A percentile compares a stretch with the other conserved stretches of the same genome.
Conservation (phyloP, 257 asterid species). For the Echites panduratus region DNA sequence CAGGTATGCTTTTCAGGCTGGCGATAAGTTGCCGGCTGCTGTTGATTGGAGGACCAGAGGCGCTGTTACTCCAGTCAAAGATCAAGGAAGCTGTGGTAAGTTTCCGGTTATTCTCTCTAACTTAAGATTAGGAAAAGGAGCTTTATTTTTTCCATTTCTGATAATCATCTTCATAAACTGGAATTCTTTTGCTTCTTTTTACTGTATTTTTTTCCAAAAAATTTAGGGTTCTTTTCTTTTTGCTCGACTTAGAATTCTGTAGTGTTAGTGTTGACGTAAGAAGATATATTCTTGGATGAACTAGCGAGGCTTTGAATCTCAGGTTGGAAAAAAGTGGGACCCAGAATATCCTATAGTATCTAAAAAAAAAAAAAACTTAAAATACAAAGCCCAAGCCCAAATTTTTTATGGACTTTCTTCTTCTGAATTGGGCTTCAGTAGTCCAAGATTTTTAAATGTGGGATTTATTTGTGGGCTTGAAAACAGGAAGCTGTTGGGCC, state of each 20-base stretch:
- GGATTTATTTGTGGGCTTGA: background rate
- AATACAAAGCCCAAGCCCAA: too few relatives aligned
- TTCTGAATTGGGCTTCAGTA: background rate
- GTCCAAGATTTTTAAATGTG: background rate
- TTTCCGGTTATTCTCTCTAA: background rate
- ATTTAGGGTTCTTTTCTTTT: background rate
- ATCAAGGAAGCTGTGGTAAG: constrained; percentile 71
- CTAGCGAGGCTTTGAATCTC: background rate
- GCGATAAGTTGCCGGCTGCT: constrained; percentile 44
- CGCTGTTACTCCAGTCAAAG: constrained; percentile 56
- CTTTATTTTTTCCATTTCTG: background rate
- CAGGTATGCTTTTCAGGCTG: constrained; percentile 32
- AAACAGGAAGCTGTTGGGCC: constrained; percentile 80
- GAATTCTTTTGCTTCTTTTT: too few relatives aligned
- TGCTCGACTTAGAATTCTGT: too few relatives aligned
- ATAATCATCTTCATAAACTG: too few relatives aligned
- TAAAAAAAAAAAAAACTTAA: background rate
- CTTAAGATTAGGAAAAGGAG: background rate
- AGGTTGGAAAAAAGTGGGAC: too few relatives aligned
- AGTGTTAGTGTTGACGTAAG: background rate
- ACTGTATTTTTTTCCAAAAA: background rate
- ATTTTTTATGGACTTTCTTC: background rate
- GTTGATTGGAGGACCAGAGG: constrained; percentile 78
- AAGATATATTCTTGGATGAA: background rate
- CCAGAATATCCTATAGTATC: background rate